These are phyloP conservation scores for Platanthera zijinensis DNA, from an alignment of 106 monocot genomes.

Conservation along the genomic window DNA sequence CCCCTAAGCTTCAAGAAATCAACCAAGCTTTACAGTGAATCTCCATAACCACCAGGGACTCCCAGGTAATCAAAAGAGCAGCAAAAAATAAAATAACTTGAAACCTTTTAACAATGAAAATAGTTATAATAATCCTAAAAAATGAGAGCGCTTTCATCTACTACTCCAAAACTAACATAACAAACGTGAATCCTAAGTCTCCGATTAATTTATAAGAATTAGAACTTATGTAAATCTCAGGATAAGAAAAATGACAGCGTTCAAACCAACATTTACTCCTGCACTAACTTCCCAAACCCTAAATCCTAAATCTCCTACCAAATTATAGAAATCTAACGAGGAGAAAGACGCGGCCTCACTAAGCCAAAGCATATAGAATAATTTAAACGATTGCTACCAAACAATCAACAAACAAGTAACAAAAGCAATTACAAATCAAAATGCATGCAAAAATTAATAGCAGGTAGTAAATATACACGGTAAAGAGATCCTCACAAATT, in stretches of 20 bases:
- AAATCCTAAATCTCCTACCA: not conserved
- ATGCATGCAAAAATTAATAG: not conserved
- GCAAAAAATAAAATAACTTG: not conserved
- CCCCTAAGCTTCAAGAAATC: conserved; percentile 1
- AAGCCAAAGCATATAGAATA: not conserved
- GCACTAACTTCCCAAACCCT: not conserved
- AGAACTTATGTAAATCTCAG: not conserved
- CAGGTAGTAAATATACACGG: not conserved
- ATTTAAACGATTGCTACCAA: not conserved
- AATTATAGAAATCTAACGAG: not conserved
- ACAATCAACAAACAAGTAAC: not conserved
- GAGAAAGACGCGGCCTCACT: not conserved
- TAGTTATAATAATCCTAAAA: too few relatives aligned
- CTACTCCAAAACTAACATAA: not conserved
- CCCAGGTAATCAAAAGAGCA: not conserved
- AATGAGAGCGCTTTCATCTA: not conserved
- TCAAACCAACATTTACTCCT: not conserved
- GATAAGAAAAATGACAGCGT: not conserved
- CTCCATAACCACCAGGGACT: not conserved
- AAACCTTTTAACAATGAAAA: too few relatives aligned
- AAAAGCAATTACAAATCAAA: not conserved
- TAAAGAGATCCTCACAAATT: not conserved
- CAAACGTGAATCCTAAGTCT: not conserved
- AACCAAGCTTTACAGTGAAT: not conserved
- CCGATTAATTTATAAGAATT: not conserved